phyloP scores from a whole-genome alignment of 139 green algal genomes.

The Chlamydomonas sphaeroides region DNA sequence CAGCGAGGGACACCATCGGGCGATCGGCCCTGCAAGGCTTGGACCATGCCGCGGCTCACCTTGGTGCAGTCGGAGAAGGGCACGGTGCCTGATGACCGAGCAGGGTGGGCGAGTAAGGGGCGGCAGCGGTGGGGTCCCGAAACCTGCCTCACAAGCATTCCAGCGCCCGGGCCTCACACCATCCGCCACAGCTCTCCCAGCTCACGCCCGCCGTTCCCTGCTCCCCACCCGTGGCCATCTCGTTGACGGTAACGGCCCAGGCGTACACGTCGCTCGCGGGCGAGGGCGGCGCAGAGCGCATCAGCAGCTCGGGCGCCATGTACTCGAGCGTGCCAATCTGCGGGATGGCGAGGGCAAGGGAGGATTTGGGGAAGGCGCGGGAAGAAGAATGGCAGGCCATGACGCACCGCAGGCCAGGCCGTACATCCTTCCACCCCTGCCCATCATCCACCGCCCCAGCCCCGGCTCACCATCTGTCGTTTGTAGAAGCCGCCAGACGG shows the following conservation, averaged over 20 bases:
- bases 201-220: too few species aligned
- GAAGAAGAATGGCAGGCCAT: background rate
- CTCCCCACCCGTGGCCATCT: slow-evolving; percentile 41
- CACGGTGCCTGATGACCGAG: slow-evolving; percentile 28
- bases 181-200: too few species aligned
- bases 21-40: too few species aligned
- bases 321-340: slow-evolving; percentile 87
- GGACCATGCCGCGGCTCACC: background rate
- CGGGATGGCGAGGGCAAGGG: too few species aligned
- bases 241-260: slow-evolving; percentile 66
- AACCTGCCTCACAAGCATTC: too few species aligned
- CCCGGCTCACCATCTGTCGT: slow-evolving; percentile 38
- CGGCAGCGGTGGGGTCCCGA: too few species aligned
- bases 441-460: background rate
- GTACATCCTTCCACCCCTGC: background rate
- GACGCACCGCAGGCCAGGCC: too few species aligned
- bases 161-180: too few species aligned
- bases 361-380: background rate
- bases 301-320: slow-evolving; percentile 89
- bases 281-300: slow-evolving; percentile 39
- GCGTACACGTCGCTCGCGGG: slow-evolving; percentile 84
- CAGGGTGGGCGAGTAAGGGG: too few species aligned
- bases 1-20: too few species aligned
- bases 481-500: slow-evolving; percentile 81
- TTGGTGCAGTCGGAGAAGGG: slow-evolving; percentile 85